A percentile compares a stretch with the other conserved stretches of the same genome.
Evolutionary conservation across 176 grass and related monocot genomes (phyloP).

Genomic region (Avena insularis): DNA sequence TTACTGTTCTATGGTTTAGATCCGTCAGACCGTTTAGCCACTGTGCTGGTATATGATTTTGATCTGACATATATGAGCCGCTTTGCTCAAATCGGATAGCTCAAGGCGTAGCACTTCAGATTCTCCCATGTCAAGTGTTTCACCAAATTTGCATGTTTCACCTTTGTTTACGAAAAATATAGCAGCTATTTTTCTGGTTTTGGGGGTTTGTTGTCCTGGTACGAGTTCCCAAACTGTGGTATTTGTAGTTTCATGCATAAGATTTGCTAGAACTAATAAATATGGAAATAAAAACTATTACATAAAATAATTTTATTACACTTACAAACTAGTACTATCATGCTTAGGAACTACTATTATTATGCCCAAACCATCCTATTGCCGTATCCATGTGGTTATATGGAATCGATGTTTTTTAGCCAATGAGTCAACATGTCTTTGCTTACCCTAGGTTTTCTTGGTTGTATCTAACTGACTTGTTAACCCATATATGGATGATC

Average conservation of each 20-base stretch:
- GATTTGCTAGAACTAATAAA: not conserved
- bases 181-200: not conserved
- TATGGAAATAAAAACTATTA: not conserved
- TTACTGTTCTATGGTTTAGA: not conserved
- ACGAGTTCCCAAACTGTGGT: not conserved
- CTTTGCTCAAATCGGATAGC: not conserved
- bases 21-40: not conserved
- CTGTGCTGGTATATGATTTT: not conserved
- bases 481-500: not conserved
- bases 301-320: not conserved
- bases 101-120: not conserved
- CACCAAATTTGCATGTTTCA: not conserved
- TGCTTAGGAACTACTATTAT: not conserved
- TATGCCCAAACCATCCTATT: not conserved
- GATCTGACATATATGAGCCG: not conserved
- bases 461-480: not conserved
- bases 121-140: not conserved
- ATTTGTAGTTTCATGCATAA: not conserved
- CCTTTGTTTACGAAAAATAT: not conserved
- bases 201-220: not conserved
- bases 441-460: not conserved
- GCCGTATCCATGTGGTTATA: not conserved
- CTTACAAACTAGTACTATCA: not conserved
- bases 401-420: not conserved
- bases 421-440: not conserved